phyloP scores from a whole-genome alignment of 2,329 filamentous ascomycete species.

The Mycosphaerella sp. region DNA sequence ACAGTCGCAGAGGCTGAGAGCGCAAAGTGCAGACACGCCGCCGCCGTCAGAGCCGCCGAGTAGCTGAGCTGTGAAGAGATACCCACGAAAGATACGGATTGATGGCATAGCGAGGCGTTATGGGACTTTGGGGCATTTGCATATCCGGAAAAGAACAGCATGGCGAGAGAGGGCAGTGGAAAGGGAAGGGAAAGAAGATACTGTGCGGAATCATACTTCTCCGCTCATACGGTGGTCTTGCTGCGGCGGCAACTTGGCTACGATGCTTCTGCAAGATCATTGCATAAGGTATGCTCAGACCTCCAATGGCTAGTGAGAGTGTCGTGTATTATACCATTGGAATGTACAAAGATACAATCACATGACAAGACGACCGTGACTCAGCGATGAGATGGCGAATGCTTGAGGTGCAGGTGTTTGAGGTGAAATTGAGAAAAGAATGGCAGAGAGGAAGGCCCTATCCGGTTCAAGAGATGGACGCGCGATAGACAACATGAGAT shows the following conservation, averaged over 20 bases:
- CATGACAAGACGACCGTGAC: too few relatives aligned
- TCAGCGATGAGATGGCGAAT: too few relatives aligned
- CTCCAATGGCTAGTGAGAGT: background rate
- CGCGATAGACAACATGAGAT: too few relatives aligned
- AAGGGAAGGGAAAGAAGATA: background rate
- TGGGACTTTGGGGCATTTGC: conserved; percentile 13
- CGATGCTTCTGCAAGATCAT: background rate
- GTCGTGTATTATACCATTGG: conserved; percentile 2
- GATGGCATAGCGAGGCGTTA: conserved; percentile 30
- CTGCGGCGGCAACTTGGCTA: background rate
- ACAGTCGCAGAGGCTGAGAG: conserved; percentile 30
- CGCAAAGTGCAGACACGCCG: conserved; percentile 20
- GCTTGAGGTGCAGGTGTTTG: too few relatives aligned
- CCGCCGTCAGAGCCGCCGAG: conserved; percentile 14
- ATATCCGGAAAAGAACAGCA: conserved; percentile 4
- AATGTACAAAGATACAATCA: conserved; percentile 4
- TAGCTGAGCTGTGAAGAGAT: conserved; percentile 11
- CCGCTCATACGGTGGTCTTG: conserved; percentile 3
- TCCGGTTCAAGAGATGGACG: too few relatives aligned
- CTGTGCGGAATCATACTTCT: background rate
- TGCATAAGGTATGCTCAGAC: background rate
- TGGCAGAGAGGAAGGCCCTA: too few relatives aligned
- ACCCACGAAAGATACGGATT: conserved; percentile 10
- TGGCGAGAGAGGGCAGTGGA: background rate
- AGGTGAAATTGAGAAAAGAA: too few relatives aligned